A percentile compares a stretch with the other conserved stretches of the same genome.
Conservation (phyloP, 2,329 filamentous ascomycete species). For the Cercospora sp. region DNA sequence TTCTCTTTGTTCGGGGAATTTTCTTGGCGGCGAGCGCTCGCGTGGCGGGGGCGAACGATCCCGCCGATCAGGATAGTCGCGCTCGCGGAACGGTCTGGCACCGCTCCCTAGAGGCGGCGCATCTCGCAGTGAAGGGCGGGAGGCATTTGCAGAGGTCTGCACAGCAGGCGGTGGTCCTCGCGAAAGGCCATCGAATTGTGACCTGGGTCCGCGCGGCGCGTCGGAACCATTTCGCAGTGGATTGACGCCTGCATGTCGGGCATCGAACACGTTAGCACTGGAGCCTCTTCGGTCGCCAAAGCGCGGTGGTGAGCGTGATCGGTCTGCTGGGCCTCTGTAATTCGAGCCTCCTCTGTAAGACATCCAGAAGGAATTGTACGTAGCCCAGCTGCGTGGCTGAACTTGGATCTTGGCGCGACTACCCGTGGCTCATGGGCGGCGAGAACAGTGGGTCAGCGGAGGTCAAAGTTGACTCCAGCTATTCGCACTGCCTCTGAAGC, state of each 20-base stretch:
- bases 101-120: slow-evolving; percentile 58
- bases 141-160: slow-evolving; percentile 60
- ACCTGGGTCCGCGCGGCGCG: slow-evolving; percentile 79
- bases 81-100: slow-evolving; percentile 58
- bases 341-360: slow-evolving; percentile 28
- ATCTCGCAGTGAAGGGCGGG: slow-evolving; percentile 50
- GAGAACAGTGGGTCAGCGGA: background rate
- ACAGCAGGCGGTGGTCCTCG: slow-evolving; percentile 41
- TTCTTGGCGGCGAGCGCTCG: slow-evolving; percentile 63
- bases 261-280: slow-evolving; percentile 46
- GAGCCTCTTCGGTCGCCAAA: slow-evolving; percentile 71
- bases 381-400: slow-evolving; percentile 8
- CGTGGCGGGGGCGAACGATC: slow-evolving; percentile 63
- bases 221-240: slow-evolving; percentile 49
- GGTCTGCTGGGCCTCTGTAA: slow-evolving; percentile 48
- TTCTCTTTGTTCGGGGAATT: slow-evolving; percentile 63
- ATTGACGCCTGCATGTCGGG: slow-evolving; percentile 30
- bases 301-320: slow-evolving; percentile 70
- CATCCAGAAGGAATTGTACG: slow-evolving; percentile 18
- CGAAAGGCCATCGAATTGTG: slow-evolving; percentile 65
- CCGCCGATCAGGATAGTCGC: slow-evolving; percentile 53
- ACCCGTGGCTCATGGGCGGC: background rate
- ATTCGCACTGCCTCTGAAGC: background rate
- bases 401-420: slow-evolving; percentile 12
- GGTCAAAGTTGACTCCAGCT: background rate